These are phyloP conservation scores for Platanthera guangdongensis DNA, from an alignment of 106 monocot species.

Conservation along the genomic window DNA sequence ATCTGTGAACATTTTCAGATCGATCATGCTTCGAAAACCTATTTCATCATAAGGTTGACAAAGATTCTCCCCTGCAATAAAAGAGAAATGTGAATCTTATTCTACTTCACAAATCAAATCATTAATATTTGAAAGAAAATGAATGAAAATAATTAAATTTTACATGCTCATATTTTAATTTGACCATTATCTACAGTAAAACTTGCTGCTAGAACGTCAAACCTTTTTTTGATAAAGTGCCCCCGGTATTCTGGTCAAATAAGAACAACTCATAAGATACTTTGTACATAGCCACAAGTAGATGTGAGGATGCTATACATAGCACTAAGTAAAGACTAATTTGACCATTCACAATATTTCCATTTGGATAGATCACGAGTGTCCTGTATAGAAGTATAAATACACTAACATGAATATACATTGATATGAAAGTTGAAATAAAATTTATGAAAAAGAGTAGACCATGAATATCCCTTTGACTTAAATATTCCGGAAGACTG, in stretches of 20 bases:
- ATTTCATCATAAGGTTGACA: background rate
- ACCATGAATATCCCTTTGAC: constrained; percentile 1
- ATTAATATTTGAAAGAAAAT: too few relatives aligned
- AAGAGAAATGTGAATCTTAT: background rate
- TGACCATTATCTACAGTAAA: too few relatives aligned
- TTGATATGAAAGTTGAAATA: background rate
- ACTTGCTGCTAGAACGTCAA: too few relatives aligned
- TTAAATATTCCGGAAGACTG: constrained; percentile 1
- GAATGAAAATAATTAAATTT: too few relatives aligned
- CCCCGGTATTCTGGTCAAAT: constrained; percentile 3
- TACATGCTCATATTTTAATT: too few relatives aligned
- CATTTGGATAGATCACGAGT: constrained; percentile 3
- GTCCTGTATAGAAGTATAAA: constrained; percentile 1
- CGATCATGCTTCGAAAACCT: background rate
- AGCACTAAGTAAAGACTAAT: constrained; percentile 8
- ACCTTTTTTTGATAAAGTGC: constrained; percentile 1
- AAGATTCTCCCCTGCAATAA: constrained; percentile 2
- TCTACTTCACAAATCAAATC: background rate
- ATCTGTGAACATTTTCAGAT: background rate
- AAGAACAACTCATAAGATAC: too few relatives aligned
- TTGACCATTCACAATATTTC: constrained; percentile 5
- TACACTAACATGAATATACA: too few relatives aligned
- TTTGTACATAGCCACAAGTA: background rate
- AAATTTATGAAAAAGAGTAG: background rate
- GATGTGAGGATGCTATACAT: background rate